Evolutionary conservation across 495 filamentous ascomycete genomes (phyloP).

Genomic region (Lophiotrema nucula): DNA sequence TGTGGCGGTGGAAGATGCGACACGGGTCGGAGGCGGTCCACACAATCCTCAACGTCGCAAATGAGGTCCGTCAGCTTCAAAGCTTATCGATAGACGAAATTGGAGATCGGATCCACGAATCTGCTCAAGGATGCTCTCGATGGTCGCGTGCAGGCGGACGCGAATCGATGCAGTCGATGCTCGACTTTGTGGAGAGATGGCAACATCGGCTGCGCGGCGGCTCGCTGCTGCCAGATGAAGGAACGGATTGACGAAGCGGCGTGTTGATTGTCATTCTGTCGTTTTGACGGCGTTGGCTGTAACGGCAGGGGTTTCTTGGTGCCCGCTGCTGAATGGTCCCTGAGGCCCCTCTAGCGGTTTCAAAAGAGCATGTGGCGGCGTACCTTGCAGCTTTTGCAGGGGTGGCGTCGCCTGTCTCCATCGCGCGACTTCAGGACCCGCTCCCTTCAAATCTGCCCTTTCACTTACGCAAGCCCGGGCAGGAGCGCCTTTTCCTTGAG

Average conservation of each 20-base stretch:
- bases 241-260: neutral
- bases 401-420: constrained; percentile 12
- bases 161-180: neutral
- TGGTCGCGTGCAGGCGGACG: neutral
- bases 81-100: constrained; percentile 10
- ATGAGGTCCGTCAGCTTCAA: constrained; percentile 2
- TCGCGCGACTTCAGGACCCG: neutral
- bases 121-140: constrained; percentile 14
- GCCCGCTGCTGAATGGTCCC: neutral
- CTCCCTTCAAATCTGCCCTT: constrained; percentile 1
- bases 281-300: neutral
- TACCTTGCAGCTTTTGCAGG: neutral
- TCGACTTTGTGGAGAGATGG: neutral
- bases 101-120: neutral
- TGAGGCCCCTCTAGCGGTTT: constrained; percentile 4
- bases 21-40: neutral
- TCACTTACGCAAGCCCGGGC: constrained; percentile 2
- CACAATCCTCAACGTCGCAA: neutral
- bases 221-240: too few species aligned
- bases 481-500: neutral
- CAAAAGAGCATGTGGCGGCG: constrained; percentile 8
- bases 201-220: neutral
- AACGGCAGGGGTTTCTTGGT: neutral
- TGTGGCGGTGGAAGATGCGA: neutral
- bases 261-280: neutral